Conservation (phyloP, 73 alveolate genomes). For the Tetrahymena malaccensis region DNA sequence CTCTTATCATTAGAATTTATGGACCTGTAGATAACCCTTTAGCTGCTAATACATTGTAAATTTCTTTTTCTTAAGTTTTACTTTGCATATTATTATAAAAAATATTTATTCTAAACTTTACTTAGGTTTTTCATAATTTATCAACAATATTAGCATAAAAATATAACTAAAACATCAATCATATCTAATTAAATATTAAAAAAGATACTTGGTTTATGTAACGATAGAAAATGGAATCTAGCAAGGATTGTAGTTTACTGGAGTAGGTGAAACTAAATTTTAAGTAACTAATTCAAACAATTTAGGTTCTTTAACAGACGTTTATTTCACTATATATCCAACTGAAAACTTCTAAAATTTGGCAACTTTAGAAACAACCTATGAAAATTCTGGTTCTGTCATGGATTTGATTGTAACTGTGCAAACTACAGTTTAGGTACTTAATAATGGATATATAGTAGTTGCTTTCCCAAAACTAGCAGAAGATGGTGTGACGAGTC, state of each 20-base stretch:
- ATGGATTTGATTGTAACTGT: background rate
- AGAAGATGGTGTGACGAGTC: constrained; percentile 1
- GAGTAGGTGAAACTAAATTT: background rate
- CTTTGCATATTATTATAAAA: too few relatives aligned
- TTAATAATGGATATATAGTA: background rate
- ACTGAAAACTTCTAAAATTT: background rate
- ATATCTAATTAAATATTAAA: too few relatives aligned
- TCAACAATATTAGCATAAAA: too few relatives aligned
- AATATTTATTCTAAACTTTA: too few relatives aligned
- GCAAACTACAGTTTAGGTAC: background rate
- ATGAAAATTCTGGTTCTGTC: background rate
- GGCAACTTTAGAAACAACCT: constrained; percentile 4
- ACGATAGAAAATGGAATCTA: background rate
- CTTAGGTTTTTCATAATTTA: too few relatives aligned
- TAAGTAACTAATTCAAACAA: background rate
- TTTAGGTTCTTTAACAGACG: background rate
- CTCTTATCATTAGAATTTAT: background rate
- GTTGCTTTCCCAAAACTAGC: constrained; percentile 17
- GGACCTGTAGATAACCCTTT: background rate
- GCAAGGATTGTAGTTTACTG: constrained; percentile 14
- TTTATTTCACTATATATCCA: background rate
- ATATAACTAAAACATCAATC: too few relatives aligned
- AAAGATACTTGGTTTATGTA: background rate
- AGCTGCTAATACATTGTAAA: background rate
- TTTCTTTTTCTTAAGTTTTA: too few relatives aligned